Base-by-base conservation (phyloP, 2,329 filamentous ascomycete genomes). In the Rutstroemia sp. region DNA sequence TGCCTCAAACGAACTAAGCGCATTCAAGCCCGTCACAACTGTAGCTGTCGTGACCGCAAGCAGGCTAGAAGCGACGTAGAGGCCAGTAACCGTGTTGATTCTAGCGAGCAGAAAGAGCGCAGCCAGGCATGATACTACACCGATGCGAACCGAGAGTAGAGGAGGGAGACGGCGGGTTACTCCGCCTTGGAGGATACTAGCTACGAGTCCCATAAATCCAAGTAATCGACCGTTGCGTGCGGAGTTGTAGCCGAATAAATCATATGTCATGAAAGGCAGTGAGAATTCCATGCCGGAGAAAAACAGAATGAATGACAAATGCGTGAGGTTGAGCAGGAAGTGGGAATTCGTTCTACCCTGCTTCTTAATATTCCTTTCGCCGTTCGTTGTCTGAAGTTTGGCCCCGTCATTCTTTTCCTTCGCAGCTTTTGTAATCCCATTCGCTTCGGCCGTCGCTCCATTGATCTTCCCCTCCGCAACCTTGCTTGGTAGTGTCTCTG, bases 261-360 rank as follows among this genome's bases (percentile, higher is more conserved):
- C 92, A 66, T 94, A 95, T 0, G 92, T 97, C 83, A 99, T 92
- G 71, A 99, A 99, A 0, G 94, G 92, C 3, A 99, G 80, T 0
- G 91, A 96, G 72, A 96, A 97, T 70, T 99, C 94, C 87, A 99
- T 92, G 59, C 94, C 94, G 2, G 90, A 96, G 74, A 99, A 99
- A 73, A 96, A 96, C 12, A 99, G 83, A 58, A 99, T 84, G 72
- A 99, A 99, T 48, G 86, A 75, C 67, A 97, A 87, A 72, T 99
- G 94, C 0, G 89, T 85, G 1, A 86, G 73, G 69, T 96, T 96
- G 48, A 99, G 83, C 12, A 95, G 70, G 30, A 82, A 73, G 63
- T 94, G 90, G 3, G 87, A 90, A 73, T 97, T 97, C 3, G 89
- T 95, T 57, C 57, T 67, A 17, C 51, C 46, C 21, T 63, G 59